phyloP scores from a whole-genome alignment of 2,329 filamentous ascomycete genomes.

The Triangularia verruculosa region DNA sequence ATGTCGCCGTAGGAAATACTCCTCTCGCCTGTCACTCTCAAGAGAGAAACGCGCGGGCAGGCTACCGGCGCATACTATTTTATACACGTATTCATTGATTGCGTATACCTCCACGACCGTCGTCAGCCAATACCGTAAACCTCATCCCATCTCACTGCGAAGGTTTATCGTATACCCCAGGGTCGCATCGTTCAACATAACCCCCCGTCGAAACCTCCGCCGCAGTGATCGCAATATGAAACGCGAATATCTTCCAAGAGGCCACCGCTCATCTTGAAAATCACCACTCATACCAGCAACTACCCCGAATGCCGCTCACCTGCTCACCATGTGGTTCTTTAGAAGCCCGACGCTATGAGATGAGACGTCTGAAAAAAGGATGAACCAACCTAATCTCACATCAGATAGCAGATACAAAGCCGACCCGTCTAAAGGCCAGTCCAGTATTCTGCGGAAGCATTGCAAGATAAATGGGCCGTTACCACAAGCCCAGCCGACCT shows the following conservation, averaged over 20 bases:
- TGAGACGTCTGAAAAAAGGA: not conserved
- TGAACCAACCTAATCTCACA: not conserved
- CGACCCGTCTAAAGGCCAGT: not conserved
- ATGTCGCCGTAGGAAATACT: not conserved
- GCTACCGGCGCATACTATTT: not conserved
- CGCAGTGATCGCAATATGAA: not conserved
- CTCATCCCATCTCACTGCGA: not conserved
- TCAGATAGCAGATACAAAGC: not conserved
- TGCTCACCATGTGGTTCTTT: not conserved
- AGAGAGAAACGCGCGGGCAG: not conserved
- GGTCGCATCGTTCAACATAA: not conserved
- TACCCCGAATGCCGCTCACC: not conserved
- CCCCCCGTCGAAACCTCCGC: not conserved
- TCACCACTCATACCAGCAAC: not conserved
- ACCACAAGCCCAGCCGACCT: not conserved
- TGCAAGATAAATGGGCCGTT: not conserved
- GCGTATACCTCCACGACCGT: not conserved
- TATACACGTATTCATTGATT: not conserved
- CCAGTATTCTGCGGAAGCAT: not conserved
- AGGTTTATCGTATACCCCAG: not conserved
- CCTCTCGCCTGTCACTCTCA: not conserved
- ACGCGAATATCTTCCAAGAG: not conserved
- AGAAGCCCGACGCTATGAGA: not conserved
- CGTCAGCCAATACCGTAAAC: not conserved
- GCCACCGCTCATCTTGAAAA: not conserved